phyloP scores from a whole-genome alignment of 495 filamentous ascomycete species.

The Polyplosphaeria fusca region DNA sequence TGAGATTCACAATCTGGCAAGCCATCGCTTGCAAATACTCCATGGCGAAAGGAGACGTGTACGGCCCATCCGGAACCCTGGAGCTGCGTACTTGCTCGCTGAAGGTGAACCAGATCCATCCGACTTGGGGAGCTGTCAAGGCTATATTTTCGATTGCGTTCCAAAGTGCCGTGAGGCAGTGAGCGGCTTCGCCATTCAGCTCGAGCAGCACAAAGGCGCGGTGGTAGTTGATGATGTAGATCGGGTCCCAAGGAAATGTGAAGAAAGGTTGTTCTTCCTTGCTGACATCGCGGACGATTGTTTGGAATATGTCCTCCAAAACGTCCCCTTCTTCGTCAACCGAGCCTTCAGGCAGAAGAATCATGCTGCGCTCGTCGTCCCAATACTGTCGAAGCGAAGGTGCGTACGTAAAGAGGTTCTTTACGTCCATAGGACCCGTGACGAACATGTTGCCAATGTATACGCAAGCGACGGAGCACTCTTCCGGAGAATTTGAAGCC shows the following conservation, averaged over 20 bases:
- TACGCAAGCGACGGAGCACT: not conserved
- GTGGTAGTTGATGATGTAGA: constrained; percentile 6
- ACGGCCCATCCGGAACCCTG: not conserved
- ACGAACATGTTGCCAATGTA: not conserved
- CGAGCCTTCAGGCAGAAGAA: constrained; percentile 2
- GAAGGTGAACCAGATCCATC: constrained; percentile 14
- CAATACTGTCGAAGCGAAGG: not conserved
- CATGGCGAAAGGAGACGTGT: not conserved
- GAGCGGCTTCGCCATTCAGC: constrained; percentile 2
- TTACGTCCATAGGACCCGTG: not conserved
- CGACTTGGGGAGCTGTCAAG: not conserved
- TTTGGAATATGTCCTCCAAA: not conserved
- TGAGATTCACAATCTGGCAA: constrained; percentile 7
- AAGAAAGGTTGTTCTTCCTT: not conserved
- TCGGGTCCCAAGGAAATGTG: not conserved
- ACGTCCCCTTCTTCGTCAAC: not conserved
- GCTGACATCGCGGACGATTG: not conserved
- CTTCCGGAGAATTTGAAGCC: not conserved
- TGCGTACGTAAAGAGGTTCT: not conserved
- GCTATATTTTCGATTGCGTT: not conserved
- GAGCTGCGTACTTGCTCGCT: not conserved
- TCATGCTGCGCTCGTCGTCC: not conserved
- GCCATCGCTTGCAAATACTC: constrained; percentile 15
- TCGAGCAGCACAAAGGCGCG: constrained; percentile 4
- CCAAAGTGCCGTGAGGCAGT: not conserved